These are phyloP conservation scores for Schizochytrium sp. DNA, from an alignment of 108 stramenopile species.

Conservation along the genomic window DNA sequence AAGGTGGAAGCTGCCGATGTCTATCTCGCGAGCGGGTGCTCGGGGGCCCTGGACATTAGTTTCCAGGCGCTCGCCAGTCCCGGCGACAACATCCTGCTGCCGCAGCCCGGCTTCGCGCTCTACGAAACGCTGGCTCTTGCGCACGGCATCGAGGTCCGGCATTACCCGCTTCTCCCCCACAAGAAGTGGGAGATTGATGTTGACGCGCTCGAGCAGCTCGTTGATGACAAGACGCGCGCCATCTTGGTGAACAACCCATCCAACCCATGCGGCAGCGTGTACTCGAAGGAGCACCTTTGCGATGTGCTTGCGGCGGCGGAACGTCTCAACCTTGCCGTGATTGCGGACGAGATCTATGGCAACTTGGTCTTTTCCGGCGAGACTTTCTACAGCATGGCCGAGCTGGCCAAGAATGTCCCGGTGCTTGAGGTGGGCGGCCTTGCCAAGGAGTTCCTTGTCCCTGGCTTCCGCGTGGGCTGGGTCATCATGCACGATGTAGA, in stretches of 20 bases:
- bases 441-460: slow-evolving; percentile 82
- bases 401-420: slow-evolving; percentile 60
- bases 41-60: slow-evolving; percentile 73
- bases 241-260: slow-evolving; percentile 85
- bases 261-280: slow-evolving; percentile 83
- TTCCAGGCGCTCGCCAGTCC: slow-evolving; percentile 61
- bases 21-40: slow-evolving; percentile 76
- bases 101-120: slow-evolving; percentile 76
- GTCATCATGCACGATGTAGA: slow-evolving; percentile 28
- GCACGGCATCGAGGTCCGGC: slow-evolving; percentile 62
- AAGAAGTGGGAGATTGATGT: slow-evolving; percentile 74
- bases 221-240: slow-evolving; percentile 42
- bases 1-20: slow-evolving; percentile 63
- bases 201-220: slow-evolving; percentile 56
- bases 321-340: slow-evolving; percentile 57
- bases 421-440: slow-evolving; percentile 73
- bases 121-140: slow-evolving; percentile 78
- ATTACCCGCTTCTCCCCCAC: slow-evolving; percentile 66
- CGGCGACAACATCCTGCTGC: slow-evolving; percentile 66
- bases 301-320: slow-evolving; percentile 57
- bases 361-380: slow-evolving; percentile 57
- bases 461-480: slow-evolving; percentile 51
- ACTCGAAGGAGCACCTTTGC: slow-evolving; percentile 59
- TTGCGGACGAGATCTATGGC: slow-evolving; percentile 89
- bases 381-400: slow-evolving; percentile 62